Percentiles rank a stretch among this genome's conserved stretches.
These are phyloP conservation scores for Nicotiana tomentosiformis DNA, from an alignment of 257 asterid species.

Conservation along the genomic window DNA sequence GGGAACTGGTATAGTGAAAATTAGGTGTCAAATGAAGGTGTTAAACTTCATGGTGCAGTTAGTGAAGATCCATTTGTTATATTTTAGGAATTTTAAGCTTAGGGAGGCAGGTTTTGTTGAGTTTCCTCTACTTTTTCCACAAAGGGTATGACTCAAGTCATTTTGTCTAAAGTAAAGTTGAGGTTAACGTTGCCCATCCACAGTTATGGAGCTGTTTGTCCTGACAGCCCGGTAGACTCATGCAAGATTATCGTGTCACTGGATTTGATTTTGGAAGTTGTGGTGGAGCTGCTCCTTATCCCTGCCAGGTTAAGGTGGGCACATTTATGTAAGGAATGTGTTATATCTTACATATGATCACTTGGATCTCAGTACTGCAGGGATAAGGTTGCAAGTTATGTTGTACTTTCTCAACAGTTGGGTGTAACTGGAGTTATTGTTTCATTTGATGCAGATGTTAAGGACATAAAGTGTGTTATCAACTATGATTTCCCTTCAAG, in stretches of 20 bases:
- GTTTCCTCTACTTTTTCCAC: slow-evolving; percentile 4
- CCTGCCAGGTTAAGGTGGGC: slow-evolving; percentile 98
- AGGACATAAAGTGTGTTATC: slow-evolving; percentile 86
- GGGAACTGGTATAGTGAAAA: background rate
- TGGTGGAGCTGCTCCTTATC: slow-evolving; percentile 88
- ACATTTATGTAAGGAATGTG: slow-evolving; percentile 57
- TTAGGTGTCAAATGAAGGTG: background rate
- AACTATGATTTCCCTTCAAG: slow-evolving; percentile 84
- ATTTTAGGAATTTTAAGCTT: background rate
- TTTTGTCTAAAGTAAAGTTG: slow-evolving; percentile 38
- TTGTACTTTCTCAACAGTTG: slow-evolving; percentile 2
- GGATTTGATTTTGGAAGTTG: slow-evolving; percentile 42
- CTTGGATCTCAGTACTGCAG: slow-evolving; percentile 73
- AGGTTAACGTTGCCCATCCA: slow-evolving; percentile 79
- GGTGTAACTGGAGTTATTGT: background rate
- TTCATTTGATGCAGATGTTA: slow-evolving; percentile 63
- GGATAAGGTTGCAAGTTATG: slow-evolving; percentile 78
- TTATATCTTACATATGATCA: slow-evolving; percentile 52
- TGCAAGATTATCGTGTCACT: slow-evolving; percentile 39
- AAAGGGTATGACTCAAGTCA: slow-evolving; percentile 29
- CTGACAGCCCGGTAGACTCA: slow-evolving; percentile 94
- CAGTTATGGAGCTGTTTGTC: slow-evolving; percentile 69
- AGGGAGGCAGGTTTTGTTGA: background rate
- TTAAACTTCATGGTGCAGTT: background rate
- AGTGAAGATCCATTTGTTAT: background rate